Evolutionary conservation across 495 filamentous ascomycete species (phyloP).

Genomic region (Podospora pseudoanserina): DNA sequence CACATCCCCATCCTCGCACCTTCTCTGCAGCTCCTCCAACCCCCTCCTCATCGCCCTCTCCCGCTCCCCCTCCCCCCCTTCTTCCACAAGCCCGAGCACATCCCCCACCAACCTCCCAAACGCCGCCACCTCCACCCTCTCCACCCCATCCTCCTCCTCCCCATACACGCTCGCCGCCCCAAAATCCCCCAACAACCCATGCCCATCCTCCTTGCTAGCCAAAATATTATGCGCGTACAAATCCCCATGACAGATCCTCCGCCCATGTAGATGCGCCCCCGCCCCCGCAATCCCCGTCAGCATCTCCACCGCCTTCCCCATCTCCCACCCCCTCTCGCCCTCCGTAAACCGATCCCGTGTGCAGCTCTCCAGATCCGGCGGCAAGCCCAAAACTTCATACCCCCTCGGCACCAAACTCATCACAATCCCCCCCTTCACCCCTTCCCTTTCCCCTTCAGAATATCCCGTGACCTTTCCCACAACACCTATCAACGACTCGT

Average conservation of each 20-base stretch:
- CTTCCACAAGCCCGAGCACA: slow-evolving; percentile 26
- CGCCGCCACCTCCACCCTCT: slow-evolving; percentile 45
- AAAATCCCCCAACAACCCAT: slow-evolving; percentile 44
- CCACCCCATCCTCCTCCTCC: slow-evolving; percentile 20
- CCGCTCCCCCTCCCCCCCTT: slow-evolving; percentile 8
- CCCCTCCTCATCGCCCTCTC: slow-evolving; percentile 13
- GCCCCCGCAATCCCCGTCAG: slow-evolving; percentile 40
- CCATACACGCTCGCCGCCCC: slow-evolving; percentile 46
- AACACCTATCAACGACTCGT: slow-evolving; percentile 43
- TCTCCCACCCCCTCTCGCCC: slow-evolving; percentile 8
- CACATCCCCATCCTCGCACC: slow-evolving; percentile 19
- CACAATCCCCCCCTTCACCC: slow-evolving; percentile 38
- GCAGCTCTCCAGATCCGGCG: slow-evolving; percentile 32
- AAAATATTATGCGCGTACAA: slow-evolving; percentile 45
- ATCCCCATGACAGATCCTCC: slow-evolving; percentile 43
- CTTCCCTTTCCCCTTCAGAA: slow-evolving; percentile 28
- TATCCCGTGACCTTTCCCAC: slow-evolving; percentile 42
- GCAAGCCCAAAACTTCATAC: slow-evolving; percentile 30
- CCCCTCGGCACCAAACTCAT: slow-evolving; percentile 33
- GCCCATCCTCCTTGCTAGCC: slow-evolving; percentile 33
- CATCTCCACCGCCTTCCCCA: slow-evolving; percentile 22
- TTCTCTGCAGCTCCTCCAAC: slow-evolving; percentile 17
- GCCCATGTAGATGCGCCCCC: slow-evolving; percentile 38
- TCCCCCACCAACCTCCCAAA: slow-evolving; percentile 46
- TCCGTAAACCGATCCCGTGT: slow-evolving; percentile 38